Base-by-base conservation (phyloP, 1,284 basidiomycete genomes). In the Laetiporus sulphureus region DNA sequence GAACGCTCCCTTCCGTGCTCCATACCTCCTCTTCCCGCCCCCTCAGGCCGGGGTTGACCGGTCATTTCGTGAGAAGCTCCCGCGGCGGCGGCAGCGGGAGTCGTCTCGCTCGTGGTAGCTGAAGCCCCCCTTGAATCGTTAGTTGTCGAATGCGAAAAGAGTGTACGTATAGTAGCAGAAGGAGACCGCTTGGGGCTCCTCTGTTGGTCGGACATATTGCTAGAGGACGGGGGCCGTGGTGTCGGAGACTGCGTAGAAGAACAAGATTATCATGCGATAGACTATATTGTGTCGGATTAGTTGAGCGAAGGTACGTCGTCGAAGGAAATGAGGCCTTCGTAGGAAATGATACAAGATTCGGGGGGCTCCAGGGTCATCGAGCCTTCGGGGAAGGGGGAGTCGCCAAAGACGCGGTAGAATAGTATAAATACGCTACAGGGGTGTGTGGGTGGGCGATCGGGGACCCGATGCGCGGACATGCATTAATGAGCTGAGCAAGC, bases 231-330 rank as follows among this genome's bases (percentile, higher is more conserved):
- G 40, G 48, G 41, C 36, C 47, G 41, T 43, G 48, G 39, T 46
- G 48, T 45, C 45, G 52, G 45, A 41, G 47, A 49, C 46, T 53
- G 52, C 54, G 49, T 52, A 51, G 54, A 42, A 47, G 44, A 46
- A 42, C 49, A 49, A 48, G 46, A 56, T 48, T 55, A 60, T 56
- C 53, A 55, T 53, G 53, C 46, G 41, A 50, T 47, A 53, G 51
- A 56, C 55, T 59, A 60, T 56, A 46, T n/a, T n/a, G n/a, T 46
- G 50, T 48, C 48, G 51, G 45, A 52, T 50, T 59, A 56, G 49
- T 47, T 34, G 52, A 56, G 51, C 46, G 50, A 48, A 53, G 50
- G 55, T 49, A 50, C 46, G 51, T 44, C 54, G 53, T 55, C 48
- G 52, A 56, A 55, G 52, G 56, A 38, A 49, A 50, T 46, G 41